Conservation (phyloP, 1,139 yeast genomes). For the Hyphopichia buzzinii region DNA sequence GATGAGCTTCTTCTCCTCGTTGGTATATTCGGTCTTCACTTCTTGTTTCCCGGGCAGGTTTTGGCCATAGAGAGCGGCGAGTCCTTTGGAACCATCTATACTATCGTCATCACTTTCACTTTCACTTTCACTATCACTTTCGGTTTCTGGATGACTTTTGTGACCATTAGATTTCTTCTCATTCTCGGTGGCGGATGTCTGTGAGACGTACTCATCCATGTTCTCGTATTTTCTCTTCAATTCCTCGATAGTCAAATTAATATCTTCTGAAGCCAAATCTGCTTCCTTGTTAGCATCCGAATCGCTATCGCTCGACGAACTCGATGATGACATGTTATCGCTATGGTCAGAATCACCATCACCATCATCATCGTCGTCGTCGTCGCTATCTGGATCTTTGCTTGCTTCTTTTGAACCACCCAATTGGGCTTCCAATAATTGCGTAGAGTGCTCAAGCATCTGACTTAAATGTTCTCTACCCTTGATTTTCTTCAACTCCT, state of each 20-base stretch:
- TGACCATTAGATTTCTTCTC: not conserved
- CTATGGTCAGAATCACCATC: constrained; percentile 19
- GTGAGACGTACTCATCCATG: constrained; percentile 23
- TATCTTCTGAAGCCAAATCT: constrained; percentile 17
- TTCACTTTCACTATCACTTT: constrained; percentile 9
- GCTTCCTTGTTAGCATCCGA: constrained; percentile 17
- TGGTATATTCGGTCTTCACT: constrained; percentile 26
- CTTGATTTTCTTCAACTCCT: constrained; percentile 66
- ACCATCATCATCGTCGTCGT: constrained; percentile 21
- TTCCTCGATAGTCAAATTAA: constrained; percentile 62
- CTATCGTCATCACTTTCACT: constrained; percentile 22
- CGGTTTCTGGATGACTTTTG: constrained; percentile 1
- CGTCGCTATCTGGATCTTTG: constrained; percentile 13
- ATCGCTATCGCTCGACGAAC: constrained; percentile 26
- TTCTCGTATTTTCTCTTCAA: constrained; percentile 62
- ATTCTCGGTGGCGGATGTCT: constrained; percentile 8
- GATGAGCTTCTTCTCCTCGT: constrained; percentile 33
- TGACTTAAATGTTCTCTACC: constrained; percentile 88
- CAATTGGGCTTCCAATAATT: constrained; percentile 81
- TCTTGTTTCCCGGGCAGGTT: constrained; percentile 7
- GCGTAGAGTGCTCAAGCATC: constrained; percentile 89
- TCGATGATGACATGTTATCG: constrained; percentile 8
- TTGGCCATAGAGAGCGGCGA: constrained; percentile 33
- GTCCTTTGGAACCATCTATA: constrained; percentile 21
- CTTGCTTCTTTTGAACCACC: constrained; percentile 30